These are phyloP conservation scores for Diaporthe batatas DNA, from an alignment of 2,329 filamentous ascomycete species.

Conservation along the genomic window DNA sequence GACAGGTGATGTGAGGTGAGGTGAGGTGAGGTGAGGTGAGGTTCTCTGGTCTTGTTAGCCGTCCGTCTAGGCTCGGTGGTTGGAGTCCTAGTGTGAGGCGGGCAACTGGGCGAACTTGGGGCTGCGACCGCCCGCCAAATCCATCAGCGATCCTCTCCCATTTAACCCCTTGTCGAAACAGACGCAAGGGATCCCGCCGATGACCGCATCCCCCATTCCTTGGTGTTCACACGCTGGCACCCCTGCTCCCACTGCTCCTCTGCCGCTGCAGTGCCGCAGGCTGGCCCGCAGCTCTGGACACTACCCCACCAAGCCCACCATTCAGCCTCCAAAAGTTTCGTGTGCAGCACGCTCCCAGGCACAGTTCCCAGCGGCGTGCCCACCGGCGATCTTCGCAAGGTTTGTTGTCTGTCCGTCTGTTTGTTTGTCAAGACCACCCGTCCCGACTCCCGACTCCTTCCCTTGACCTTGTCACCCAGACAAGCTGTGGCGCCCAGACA, in stretches of 20 bases:
- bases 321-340: conserved; percentile 28
- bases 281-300: neutral
- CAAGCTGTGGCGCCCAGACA: neutral
- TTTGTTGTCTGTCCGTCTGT: neutral
- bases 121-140: conserved; percentile 24
- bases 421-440: too few relatives aligned
- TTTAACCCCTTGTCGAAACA: conserved; percentile 22
- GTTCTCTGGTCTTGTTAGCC: neutral
- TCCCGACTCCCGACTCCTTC: neutral
- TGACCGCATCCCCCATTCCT: conserved; percentile 35
- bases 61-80: conserved; percentile 15
- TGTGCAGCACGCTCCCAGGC: neutral
- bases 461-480: conserved; percentile 16
- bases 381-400: conserved; percentile 16
- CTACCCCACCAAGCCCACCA: conserved; percentile 36
- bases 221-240: conserved; percentile 27
- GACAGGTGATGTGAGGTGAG: neutral
- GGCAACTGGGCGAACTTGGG: conserved; percentile 10
- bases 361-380: neutral
- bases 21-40: too few relatives aligned
- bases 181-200: conserved; percentile 29
- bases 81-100: conserved; percentile 27
- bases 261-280: neutral
- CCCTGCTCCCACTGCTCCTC: conserved; percentile 15
- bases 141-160: conserved; percentile 16